These are phyloP conservation scores for Xylaria nigripes DNA, from an alignment of 495 filamentous ascomycete species.

Conservation along the genomic window DNA sequence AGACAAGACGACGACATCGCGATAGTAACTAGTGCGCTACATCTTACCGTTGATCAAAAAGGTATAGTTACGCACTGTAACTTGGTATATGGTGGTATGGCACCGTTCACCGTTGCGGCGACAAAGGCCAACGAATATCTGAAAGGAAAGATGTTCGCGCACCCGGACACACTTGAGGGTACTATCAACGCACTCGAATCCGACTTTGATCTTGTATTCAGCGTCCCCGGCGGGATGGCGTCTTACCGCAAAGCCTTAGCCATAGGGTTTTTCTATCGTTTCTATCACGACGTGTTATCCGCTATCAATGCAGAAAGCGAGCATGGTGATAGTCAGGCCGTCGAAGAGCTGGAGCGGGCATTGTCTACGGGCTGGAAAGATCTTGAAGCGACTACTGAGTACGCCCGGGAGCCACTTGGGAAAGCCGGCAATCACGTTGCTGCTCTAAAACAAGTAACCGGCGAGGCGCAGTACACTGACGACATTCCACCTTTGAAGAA, in stretches of 20 bases:
- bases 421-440: constrained; percentile 78
- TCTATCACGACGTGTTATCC: constrained; percentile 61
- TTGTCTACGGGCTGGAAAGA: constrained; percentile 59
- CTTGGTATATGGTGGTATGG: constrained; percentile 87
- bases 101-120: constrained; percentile 73
- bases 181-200: constrained; percentile 77
- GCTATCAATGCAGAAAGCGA: constrained; percentile 33
- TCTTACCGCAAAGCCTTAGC: constrained; percentile 88
- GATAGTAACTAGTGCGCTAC: constrained; percentile 80
- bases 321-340: constrained; percentile 50
- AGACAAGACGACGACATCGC: constrained; percentile 96
- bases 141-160: constrained; percentile 67
- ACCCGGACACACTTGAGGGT: constrained; percentile 74
- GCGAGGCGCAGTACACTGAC: constrained; percentile 93
- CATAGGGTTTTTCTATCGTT: constrained; percentile 80
- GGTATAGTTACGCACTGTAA: constrained; percentile 61
- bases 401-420: constrained; percentile 70
- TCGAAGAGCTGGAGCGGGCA: constrained; percentile 57
- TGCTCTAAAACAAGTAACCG: constrained; percentile 86
- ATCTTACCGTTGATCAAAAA: constrained; percentile 55
- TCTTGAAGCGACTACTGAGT: constrained; percentile 48
- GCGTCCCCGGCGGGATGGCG: constrained; percentile 92
- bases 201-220: constrained; percentile 78
- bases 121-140: constrained; percentile 65
- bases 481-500: constrained; percentile 84